Evolutionary conservation across 129 eudicot species (phyloP).

Genomic region (Dittrichia graveolens): DNA sequence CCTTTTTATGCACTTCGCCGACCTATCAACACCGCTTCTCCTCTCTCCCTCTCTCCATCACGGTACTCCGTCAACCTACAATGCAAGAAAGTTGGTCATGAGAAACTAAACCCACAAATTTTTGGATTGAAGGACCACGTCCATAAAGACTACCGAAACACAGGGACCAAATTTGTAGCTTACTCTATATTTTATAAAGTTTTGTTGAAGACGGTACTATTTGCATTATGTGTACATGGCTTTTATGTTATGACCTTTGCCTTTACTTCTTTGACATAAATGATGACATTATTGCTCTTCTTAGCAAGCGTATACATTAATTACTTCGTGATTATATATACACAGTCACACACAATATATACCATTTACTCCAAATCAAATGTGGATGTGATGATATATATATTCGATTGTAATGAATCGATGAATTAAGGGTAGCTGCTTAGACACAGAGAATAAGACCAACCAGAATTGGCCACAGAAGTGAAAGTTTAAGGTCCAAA

Average conservation of each 20-base stretch:
- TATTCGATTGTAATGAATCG: conserved; percentile 9
- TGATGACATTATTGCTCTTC: conserved; percentile 28
- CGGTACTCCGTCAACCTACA: no score
- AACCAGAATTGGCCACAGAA: conserved; percentile 57
- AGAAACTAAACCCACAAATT: no score
- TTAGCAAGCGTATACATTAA: conserved; percentile 6
- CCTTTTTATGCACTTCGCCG: no score
- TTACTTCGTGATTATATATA: conserved; percentile 3
- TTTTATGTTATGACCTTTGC: conserved; percentile 13
- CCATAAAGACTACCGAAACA: no score
- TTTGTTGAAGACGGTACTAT: not conserved
- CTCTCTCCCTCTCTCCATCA: no score
- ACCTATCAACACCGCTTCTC: no score
- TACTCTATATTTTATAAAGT: not conserved
- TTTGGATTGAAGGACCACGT: no score
- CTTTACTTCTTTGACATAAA: conserved; percentile 18
- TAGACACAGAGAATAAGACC: conserved; percentile 64
- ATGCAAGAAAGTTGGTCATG: no score
- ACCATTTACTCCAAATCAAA: conserved; percentile 6
- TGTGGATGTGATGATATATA: conserved; percentile 9
- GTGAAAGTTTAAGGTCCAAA: conserved; percentile 25
- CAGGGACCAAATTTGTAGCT: no score
- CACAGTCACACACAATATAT: not conserved
- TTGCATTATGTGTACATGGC: conserved; percentile 7
- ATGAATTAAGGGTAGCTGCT: conserved; percentile 9